Evolutionary conservation across 768 basidiomycete species (phyloP).

Genomic region (Phlegmacium glaucopus): DNA sequence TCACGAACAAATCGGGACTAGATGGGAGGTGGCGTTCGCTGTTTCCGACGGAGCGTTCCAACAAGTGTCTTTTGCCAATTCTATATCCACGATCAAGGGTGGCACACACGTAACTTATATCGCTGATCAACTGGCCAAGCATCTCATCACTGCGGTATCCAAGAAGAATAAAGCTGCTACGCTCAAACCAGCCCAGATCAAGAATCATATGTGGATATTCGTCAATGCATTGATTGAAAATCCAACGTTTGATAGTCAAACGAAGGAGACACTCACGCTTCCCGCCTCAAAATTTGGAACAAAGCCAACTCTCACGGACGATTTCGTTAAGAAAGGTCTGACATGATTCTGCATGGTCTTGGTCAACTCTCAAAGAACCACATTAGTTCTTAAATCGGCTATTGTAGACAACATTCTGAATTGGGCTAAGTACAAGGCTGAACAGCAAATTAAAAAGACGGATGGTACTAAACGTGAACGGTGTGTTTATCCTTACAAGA

Average conservation of each 20-base stretch:
- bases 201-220: slow-evolving; percentile 98
- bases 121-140: slow-evolving; percentile 87
- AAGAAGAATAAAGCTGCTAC: slow-evolving; percentile 99
- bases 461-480: slow-evolving; percentile 89
- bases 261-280: slow-evolving; percentile 92
- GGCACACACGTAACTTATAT: slow-evolving; percentile 88
- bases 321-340: slow-evolving; percentile 93
- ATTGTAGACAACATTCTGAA: slow-evolving; percentile 91
- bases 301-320: slow-evolving; percentile 80
- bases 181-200: slow-evolving; percentile 90
- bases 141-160: slow-evolving; percentile 72
- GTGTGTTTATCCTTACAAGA: slow-evolving; percentile 35
- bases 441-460: slow-evolving; percentile 93
- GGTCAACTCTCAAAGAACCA: neutral
- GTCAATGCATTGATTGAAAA: slow-evolving; percentile 96
- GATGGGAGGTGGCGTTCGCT: slow-evolving; percentile 96
- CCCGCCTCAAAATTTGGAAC: slow-evolving; percentile 87
- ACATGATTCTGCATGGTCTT: slow-evolving; percentile 11
- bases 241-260: slow-evolving; percentile 98
- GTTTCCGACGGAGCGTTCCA: slow-evolving; percentile 90
- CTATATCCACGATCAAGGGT: slow-evolving; percentile 94
- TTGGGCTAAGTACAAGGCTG: slow-evolving; percentile 97
- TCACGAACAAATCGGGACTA: slow-evolving; percentile 72
- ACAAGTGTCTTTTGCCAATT: slow-evolving; percentile 97
- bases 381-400: slow-evolving; percentile 71